Evolutionary conservation across 225 moss, liverwort and hornwort genomes (phyloP).

Genomic region (Lunularia cruciata): DNA sequence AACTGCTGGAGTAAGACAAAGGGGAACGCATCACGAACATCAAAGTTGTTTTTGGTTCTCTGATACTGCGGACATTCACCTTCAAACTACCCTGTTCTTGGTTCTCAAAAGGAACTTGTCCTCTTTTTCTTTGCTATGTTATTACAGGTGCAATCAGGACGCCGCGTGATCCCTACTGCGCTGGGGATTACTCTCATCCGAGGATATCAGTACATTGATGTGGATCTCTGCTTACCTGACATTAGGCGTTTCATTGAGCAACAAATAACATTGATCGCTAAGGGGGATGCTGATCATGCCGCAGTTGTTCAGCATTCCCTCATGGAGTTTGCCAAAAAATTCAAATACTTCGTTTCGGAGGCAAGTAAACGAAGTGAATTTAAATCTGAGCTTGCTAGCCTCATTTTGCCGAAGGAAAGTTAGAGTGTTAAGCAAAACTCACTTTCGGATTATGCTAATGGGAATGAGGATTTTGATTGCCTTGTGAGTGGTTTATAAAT

Average conservation of each 20-base stretch:
- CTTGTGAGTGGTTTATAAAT: too few relatives aligned
- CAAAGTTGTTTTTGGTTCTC: too few relatives aligned
- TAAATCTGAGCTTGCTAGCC: background rate
- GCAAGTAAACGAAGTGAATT: constrained; percentile 31
- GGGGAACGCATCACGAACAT: too few relatives aligned
- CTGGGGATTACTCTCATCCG: constrained; percentile 90
- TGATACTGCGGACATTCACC: background rate
- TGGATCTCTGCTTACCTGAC: constrained; percentile 94
- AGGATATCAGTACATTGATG: constrained; percentile 95
- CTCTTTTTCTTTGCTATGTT: background rate
- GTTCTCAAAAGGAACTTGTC: background rate
- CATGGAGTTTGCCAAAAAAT: constrained; percentile 88
- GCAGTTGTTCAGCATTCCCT: constrained; percentile 92
- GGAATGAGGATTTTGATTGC: too few relatives aligned
- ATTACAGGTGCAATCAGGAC: constrained; percentile 86
- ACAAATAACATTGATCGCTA: constrained; percentile 90
- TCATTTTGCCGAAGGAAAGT: background rate
- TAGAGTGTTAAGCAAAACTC: too few relatives aligned
- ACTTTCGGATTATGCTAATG: too few relatives aligned
- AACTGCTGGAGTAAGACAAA: too few relatives aligned
- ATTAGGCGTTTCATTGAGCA: constrained; percentile 97
- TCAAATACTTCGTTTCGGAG: constrained; percentile 92
- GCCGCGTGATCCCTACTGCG: constrained; percentile 88
- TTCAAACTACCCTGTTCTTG: background rate
- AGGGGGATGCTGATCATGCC: constrained; percentile 88